Conservation (phyloP, 2,329 filamentous ascomycete genomes). For the Raffaelea deltoideospora region DNA sequence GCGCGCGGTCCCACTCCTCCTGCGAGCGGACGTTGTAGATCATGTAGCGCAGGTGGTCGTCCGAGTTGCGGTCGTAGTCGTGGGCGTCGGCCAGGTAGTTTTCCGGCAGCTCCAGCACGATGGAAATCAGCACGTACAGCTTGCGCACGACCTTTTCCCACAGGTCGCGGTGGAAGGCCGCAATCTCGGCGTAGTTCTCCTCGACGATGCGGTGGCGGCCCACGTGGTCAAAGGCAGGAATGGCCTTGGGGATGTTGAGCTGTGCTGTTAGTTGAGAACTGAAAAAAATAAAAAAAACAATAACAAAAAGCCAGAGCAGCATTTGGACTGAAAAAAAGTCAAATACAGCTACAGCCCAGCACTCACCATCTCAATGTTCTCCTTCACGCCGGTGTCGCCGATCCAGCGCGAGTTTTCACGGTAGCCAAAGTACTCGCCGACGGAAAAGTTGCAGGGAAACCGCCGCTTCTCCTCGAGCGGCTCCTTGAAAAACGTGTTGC, state of each 20-base stretch:
- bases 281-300: background rate
- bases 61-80: conserved; percentile 31
- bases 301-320: background rate
- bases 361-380: conserved; percentile 35
- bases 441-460: conserved; percentile 11
- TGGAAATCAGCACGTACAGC: conserved; percentile 12
- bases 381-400: conserved; percentile 18
- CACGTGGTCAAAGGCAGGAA: conserved; percentile 7
- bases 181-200: conserved; percentile 28
- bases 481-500: conserved; percentile 31
- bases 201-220: conserved; percentile 17
- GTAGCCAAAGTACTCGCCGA: conserved; percentile 28
- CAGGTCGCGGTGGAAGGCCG: conserved; percentile 21
- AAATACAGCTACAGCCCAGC: background rate
- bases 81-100: conserved; percentile 36
- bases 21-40: conserved; percentile 27
- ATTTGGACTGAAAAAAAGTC: background rate
- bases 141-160: conserved; percentile 12
- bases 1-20: conserved; percentile 19
- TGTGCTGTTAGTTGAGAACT: background rate
- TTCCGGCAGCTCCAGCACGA: conserved; percentile 35
- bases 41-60: conserved; percentile 41
- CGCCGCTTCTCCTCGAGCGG: conserved; percentile 25
- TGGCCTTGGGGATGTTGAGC: conserved; percentile 32
- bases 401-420: conserved; percentile 23